Base-by-base conservation (phyloP, 2,329 filamentous ascomycete species). In the Penicillium capsulatum region DNA sequence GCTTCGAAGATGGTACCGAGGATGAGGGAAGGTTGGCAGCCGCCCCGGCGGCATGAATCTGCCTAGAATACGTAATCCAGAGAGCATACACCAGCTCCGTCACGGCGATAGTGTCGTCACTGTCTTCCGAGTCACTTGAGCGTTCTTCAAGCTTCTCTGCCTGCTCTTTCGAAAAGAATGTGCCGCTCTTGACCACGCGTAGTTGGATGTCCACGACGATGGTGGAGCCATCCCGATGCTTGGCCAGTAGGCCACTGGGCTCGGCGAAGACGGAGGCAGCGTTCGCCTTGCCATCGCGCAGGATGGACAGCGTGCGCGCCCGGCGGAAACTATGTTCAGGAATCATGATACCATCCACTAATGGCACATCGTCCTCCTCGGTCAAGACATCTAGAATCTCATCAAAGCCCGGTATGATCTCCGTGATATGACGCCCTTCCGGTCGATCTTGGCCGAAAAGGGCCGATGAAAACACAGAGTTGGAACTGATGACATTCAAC, bases 131-230 rank as follows among this genome's bases (percentile, higher is more conserved):
- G 31, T 77, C 74, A 26, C 77, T 75, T 33, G 76, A 77, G 27
- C 69, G 67, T 60, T 88, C 81, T 37, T 79, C 72, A n/a, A 83
- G 77, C 2, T 81, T 77, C 48, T 83, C 72, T 40, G 83, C 76
- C 37, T 77, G 74, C 44, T 79, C 71, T 38, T 74, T 74, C 3
- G 73, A 67, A 40, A 71, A 73, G 14, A 80, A 78, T 51, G 81
- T 83, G 54, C 91, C 89, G 61, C 86, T 95, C 67, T 91, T 88
- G 11, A 97, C 90, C 16, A 98, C 89, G 22, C 92, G 81, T 84
- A 98, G 88, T 66, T 98, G 92, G 19, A 96, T 82, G 61, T 98
- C 92, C 24, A 98, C 86, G 65, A 88, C 91, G 48, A 98, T 83
- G 46, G 92, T 86, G 0, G 86, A 84, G 3, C 92, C 91, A 61